Conservation (phyloP, 225 moss, liverwort and hornwort genomes). For the Antitrichia curtipendula region DNA sequence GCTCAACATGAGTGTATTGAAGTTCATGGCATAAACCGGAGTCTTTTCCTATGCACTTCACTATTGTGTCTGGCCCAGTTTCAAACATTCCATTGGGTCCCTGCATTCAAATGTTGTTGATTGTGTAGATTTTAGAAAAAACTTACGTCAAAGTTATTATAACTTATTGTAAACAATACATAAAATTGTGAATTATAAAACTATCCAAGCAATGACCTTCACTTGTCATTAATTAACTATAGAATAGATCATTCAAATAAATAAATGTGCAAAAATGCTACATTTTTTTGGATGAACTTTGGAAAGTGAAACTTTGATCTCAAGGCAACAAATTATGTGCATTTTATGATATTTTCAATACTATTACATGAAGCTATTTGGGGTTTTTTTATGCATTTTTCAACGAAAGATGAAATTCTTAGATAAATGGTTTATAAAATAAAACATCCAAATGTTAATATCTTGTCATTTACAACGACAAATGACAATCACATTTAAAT, state of each 20-base stretch:
- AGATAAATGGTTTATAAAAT: not conserved
- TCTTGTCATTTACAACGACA: too few species aligned
- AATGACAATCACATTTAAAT: not conserved
- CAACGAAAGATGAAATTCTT: not conserved
- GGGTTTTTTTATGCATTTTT: too few species aligned
- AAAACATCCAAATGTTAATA: too few species aligned
- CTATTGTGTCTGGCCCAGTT: accelerated
- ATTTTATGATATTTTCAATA: not conserved
- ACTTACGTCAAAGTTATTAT: accelerated
- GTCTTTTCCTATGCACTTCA: not conserved
- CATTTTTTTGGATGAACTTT: not conserved
- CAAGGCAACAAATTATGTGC: not conserved
- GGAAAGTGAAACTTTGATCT: not conserved
- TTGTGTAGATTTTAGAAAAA: accelerated
- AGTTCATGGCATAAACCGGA: not conserved
- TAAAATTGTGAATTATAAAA: not conserved
- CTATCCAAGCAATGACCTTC: too few species aligned
- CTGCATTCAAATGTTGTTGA: not conserved
- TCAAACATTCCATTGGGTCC: not conserved
- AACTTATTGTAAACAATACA: not conserved
- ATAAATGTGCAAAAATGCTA: not conserved
- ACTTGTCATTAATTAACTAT: too few species aligned
- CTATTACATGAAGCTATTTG: not conserved
- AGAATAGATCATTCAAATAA: too few species aligned
- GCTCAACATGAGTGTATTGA: not conserved